These are phyloP conservation scores for Candida pini DNA, from an alignment of 805 yeast species.

Conservation along the genomic window DNA sequence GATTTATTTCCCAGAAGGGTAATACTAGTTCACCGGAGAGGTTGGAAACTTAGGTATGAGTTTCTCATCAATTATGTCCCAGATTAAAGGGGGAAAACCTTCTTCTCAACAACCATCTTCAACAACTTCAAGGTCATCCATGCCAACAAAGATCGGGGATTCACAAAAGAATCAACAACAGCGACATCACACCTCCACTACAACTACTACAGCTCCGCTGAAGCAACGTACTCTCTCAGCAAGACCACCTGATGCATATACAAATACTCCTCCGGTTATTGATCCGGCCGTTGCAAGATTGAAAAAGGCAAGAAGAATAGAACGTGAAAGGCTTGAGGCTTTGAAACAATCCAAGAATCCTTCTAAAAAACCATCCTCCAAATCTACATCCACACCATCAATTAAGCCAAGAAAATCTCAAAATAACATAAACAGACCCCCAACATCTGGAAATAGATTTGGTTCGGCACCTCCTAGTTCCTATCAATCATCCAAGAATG, in stretches of 20 bases:
- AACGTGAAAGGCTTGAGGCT: conserved; percentile 37
- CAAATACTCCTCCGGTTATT: conserved; percentile 19
- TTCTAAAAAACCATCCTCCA: conserved; percentile 2
- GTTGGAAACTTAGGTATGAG: too few relatives aligned
- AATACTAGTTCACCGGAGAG: too few relatives aligned
- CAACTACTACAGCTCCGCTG: too few relatives aligned
- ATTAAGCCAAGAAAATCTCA: conserved; percentile 8
- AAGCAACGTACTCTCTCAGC: not conserved
- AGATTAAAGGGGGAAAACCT: conserved; percentile 25
- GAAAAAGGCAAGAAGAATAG: conserved; percentile 60
- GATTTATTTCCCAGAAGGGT: too few relatives aligned
- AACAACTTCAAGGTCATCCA: not conserved
- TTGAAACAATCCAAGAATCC: conserved; percentile 23
- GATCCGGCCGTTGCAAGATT: conserved; percentile 71
- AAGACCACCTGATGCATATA: not conserved
- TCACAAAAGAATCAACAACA: too few relatives aligned
- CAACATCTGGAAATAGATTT: too few relatives aligned
- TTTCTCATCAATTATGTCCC: conserved; percentile 21
- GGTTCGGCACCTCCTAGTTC: too few relatives aligned
- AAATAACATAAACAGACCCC: too few relatives aligned
- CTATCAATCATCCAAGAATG: conserved; percentile 1
- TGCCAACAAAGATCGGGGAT: not conserved
- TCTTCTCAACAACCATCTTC: not conserved
- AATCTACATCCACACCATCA: conserved; percentile 4
- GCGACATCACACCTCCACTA: too few relatives aligned